Base-by-base conservation (phyloP, 148 eudicot species). In the Vaccinium macrocarpon region DNA sequence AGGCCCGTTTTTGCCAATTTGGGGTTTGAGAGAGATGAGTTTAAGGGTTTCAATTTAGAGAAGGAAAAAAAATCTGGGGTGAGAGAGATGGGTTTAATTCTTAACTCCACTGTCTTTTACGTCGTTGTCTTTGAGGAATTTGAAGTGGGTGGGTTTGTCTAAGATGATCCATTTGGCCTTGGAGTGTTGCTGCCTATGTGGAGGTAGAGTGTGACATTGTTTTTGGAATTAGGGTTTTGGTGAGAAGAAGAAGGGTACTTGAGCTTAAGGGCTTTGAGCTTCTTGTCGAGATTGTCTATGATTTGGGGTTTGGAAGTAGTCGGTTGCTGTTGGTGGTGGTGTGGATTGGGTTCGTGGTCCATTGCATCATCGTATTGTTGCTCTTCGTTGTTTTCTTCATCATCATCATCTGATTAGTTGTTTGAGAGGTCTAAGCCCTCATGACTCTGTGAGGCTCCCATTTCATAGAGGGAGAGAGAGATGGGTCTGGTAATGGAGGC, bases 121-220 rank as follows among this genome's bases (percentile, higher is more conserved):
- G 0, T 74, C 82, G 1, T 84, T 91, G 5, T 80, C 72, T 23
- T 89, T 92, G 4, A 91, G 81, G 62, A 95, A 95, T 2, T 85
- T 32, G 66, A 90, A 95, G n/a, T 32, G 85, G 49, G 95, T 87
- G 57, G 90, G 78, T 73, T 90, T 90, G 14, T 90, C 94, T 62
- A 92, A 91, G 16, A 91, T 83, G 0, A 93, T 64, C 98, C 98
- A 97, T 68, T 94, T 97, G 13, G 98, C 97, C 52, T 91, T 87
- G 13, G 91, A 9, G 96, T 92, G 66, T 93, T 93, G 4, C 98
- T 98, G 0, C 96, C 96, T 6, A 95, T 55, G 29, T 97, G 95
- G 38, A 89, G 89, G 82, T 93, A 97, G 1, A 97, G 91, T 83
- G 92, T 97, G 7, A 93, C 93, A 0, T 93, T 85, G 38, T 95